These are phyloP conservation scores for Immersiporthe knoxdaviesiana DNA, from an alignment of 2,329 filamentous ascomycete species.

Conservation along the genomic window DNA sequence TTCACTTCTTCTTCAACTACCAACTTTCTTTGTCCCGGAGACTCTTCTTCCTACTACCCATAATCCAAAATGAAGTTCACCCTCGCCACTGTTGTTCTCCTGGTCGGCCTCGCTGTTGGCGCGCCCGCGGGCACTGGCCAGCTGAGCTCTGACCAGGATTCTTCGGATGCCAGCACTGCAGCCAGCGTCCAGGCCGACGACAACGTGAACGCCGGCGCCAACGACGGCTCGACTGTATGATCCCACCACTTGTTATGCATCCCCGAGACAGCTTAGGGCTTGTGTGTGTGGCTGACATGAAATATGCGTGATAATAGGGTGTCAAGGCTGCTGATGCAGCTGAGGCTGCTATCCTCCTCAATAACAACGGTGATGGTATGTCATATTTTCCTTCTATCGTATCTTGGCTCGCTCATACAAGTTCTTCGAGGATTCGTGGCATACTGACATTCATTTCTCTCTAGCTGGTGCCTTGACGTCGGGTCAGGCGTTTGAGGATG, in stretches of 20 bases:
- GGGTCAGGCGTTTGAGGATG: slow-evolving; percentile 18
- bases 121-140: slow-evolving; percentile 16
- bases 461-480: slow-evolving; percentile 19
- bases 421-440: too few species aligned
- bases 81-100: slow-evolving; percentile 18
- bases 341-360: slow-evolving; percentile 24
- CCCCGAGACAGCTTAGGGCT: neutral
- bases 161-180: neutral
- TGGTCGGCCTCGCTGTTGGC: slow-evolving; percentile 23
- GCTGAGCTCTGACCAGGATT: slow-evolving; percentile 13
- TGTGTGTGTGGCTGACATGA: neutral
- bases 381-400: neutral
- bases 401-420: neutral
- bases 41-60: slow-evolving; percentile 1
- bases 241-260: too few species aligned
- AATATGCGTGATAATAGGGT: slow-evolving; percentile 2
- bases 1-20: slow-evolving; percentile 21
- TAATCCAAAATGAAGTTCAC: slow-evolving; percentile 26
- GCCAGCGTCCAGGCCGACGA: neutral
- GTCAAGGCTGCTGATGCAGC: slow-evolving; percentile 18
- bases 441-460: neutral
- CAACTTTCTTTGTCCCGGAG: slow-evolving; percentile 16
- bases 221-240: slow-evolving; percentile 13
- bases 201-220: slow-evolving; percentile 19
- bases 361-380: slow-evolving; percentile 25